Base-by-base conservation (phyloP, 164 flowering plant genomes). In the Nelumbo lutea region DNA sequence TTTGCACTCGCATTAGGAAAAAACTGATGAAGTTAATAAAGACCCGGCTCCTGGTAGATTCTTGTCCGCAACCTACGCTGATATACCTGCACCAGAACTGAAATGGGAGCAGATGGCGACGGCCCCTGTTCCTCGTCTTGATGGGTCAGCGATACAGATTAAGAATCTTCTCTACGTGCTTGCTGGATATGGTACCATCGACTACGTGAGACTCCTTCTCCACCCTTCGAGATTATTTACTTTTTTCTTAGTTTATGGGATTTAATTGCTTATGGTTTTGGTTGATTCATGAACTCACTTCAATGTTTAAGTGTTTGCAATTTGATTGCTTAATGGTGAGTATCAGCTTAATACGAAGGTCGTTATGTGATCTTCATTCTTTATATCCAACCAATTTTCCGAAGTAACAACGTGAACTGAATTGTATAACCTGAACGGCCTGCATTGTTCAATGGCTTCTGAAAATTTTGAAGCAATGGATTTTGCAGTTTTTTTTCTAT, bases 41-140 rank as follows among this genome's bases (percentile, higher is more conserved):
- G 27, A 38, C 4, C 5, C 52, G 3, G 52, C n/a, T 48, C 13
- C 52, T 8, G 65, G 64, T 61, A 81, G 88, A 72, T 42, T 83
- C 15, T 69, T 89, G 39, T 79, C 93, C 0, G 87, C 83, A 42
- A 89, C 94, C 43, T 91, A 72, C 83, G 88, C 92, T 43, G 98
- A 93, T 80, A 63, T 93, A 72, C 85, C 88, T 47, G 98, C 87
- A 48, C 96, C 94, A 0, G 77, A 85, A 13, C 71, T 87, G 48
- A 53, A 84, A 80, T 93, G 98, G 97, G 93, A 91, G 83, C 71
- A 85, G 79, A 88, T 93, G 93, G 75, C 82, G 8, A 40, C 85
- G 4, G 89, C 96, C 42, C 93, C 95, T 9, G 98, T 91, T 65
- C 97, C 96, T 38, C 93, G 96, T 59, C 89, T 94, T 10, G 96